Evolutionary conservation across 2,329 filamentous ascomycete genomes (phyloP), one percentile per base, ranked within the genome.

Genomic region (Aspergillus sp.): DNA sequence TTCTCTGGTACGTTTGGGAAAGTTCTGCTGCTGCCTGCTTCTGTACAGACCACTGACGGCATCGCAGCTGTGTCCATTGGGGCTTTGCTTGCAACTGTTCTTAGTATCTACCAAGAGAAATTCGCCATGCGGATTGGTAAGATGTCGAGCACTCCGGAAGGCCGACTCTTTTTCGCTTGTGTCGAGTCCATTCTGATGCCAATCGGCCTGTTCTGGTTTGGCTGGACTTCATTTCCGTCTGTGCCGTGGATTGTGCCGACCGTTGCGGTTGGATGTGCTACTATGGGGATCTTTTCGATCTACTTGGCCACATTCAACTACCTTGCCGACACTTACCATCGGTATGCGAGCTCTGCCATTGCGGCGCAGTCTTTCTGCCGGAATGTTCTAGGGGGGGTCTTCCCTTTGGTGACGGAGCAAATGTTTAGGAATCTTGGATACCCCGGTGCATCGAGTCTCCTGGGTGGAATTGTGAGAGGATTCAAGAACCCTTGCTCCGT

Each of bases 241-340:
- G 77, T 83, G 3, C 87, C 83, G 58, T 91, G 88, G 87, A 84
- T 89, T 51, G 81, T 83, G 0, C 88, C 89, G 0, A 73, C 82
- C 0, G 71, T 91, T 2, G 86, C 83, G 1, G 77, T 95, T 35
- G 82, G 79, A 1, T 80, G 90, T 48, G 85, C 89, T 0, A 92
- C 87, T 0, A 87, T 91, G 75, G 86, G 91, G 20, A 94, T 96
- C 59, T 93, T 89, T 68, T 85, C 83, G 47, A 84, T 95, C 35
- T 94, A 93, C 65, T 79, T 96, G 1, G 86, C 90, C 4, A 87
- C 89, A 0, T 95, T 95, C 75, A 96, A 95, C 68, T 96, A 95
- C 61, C 79, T 95, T 1, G 89, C 90, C 17, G 91, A 96, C 64
- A 86, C 86, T 2, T 96, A 95, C 69, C 86, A 90, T 65, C 78